Evolutionary conservation across 331 rosid species (phyloP).

Genomic region (Rosa hybrid): DNA sequence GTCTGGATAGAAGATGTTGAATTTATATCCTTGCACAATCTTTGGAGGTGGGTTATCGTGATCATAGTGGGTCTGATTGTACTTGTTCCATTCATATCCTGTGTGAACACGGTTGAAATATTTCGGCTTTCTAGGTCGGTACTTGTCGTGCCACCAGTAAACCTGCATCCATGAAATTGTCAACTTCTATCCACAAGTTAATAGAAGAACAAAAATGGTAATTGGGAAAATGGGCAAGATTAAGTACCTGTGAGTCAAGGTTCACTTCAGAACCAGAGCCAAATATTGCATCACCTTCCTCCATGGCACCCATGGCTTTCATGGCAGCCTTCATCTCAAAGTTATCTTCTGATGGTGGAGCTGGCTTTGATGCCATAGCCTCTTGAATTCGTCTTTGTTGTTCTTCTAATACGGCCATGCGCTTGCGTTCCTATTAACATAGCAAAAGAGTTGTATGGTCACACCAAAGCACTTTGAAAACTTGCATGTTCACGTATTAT

Average conservation of each 20-base stretch:
- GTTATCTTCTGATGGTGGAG: slow-evolving; percentile 75
- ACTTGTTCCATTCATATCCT: slow-evolving; percentile 96
- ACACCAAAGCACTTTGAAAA: background rate
- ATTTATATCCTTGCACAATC: slow-evolving; percentile 89
- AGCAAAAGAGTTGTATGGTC: background rate
- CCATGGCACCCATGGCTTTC: slow-evolving; percentile 94
- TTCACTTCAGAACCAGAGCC: slow-evolving; percentile 92
- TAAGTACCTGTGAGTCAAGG: slow-evolving; percentile 79
- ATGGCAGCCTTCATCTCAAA: slow-evolving; percentile 87
- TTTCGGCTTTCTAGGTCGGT: slow-evolving; percentile 90
- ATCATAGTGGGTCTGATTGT: slow-evolving; percentile 95
- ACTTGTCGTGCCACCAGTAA: slow-evolving; percentile 98
- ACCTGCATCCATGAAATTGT: slow-evolving; percentile 54
- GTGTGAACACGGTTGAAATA: slow-evolving; percentile 95
- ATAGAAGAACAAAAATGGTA: background rate
- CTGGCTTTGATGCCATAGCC: slow-evolving; percentile 80
- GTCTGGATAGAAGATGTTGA: slow-evolving; percentile 91
- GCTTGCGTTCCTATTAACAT: slow-evolving; percentile 64
- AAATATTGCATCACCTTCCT: slow-evolving; percentile 95
- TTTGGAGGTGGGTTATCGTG: slow-evolving; percentile 98
- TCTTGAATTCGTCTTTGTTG: slow-evolving; percentile 81
- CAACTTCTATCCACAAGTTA: background rate
- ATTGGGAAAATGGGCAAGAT: slow-evolving; percentile 12
- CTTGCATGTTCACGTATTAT: slow-evolving; percentile 16
- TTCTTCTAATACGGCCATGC: slow-evolving; percentile 73